Conservation (phyloP, 352 stramenopile species). For the Globisporangium paddicum region DNA sequence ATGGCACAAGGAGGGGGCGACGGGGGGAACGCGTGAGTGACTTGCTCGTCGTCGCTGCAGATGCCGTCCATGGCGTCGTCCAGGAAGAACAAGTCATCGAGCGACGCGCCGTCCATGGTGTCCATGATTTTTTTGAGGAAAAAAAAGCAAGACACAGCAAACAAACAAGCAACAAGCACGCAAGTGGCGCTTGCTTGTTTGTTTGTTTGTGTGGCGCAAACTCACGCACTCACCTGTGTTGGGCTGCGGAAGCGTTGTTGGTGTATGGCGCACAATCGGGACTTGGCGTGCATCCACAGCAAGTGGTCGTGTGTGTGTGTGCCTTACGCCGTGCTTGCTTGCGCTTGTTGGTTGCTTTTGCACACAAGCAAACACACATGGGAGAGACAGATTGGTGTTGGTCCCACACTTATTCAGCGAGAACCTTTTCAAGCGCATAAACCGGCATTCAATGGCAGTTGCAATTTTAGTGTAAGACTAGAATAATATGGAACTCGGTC, state of each 20-base stretch:
- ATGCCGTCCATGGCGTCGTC: conserved; percentile 8
- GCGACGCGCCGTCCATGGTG: conserved; percentile 1
- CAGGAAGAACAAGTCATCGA: conserved; percentile 6
- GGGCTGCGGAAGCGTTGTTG: not conserved
- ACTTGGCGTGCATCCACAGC: not conserved
- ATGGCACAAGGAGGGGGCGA: conserved; percentile 20
- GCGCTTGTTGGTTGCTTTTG: not conserved
- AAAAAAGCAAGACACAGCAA: too few relatives aligned
- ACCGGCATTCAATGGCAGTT: too few relatives aligned
- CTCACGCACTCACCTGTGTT: not conserved
- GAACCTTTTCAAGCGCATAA: not conserved
- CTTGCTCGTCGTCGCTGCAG: not conserved
- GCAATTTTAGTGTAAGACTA: too few relatives aligned
- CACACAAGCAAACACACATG: not conserved
- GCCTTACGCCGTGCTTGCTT: not conserved
- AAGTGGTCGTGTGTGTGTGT: not conserved
- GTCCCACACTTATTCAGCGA: not conserved
- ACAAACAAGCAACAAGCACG: not conserved
- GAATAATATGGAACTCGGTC: not conserved
- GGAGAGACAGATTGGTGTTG: conserved; percentile 3
- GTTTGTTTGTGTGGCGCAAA: not conserved
- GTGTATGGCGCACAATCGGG: not conserved
- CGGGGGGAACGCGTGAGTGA: conserved; percentile 20
- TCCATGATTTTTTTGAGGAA: too few relatives aligned
- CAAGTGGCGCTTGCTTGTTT: not conserved